These are phyloP conservation scores for Flaveria floridana DNA, from an alignment of 140 eudicot species.

Conservation along the genomic window DNA sequence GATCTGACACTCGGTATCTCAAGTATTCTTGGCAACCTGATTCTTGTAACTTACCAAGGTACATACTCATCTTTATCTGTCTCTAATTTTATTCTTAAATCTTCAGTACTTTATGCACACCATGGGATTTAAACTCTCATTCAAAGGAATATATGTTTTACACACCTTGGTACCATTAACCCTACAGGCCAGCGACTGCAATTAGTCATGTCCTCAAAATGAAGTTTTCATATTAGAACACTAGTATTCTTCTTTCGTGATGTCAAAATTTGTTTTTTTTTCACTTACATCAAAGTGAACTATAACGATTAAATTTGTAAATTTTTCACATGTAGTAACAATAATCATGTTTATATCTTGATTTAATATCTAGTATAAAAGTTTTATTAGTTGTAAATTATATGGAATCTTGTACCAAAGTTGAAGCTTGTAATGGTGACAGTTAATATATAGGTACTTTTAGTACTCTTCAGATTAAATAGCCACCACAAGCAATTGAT, in stretches of 20 bases:
- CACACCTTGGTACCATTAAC: too few species aligned
- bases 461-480: constrained; percentile 18
- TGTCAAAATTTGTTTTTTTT: not conserved
- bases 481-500: not conserved
- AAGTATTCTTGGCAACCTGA: constrained; percentile 78
- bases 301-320: not conserved
- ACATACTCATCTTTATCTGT: constrained; percentile 16
- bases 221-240: constrained; percentile 11
- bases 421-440: constrained; percentile 16
- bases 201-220: not conserved
- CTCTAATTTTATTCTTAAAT: not conserved
- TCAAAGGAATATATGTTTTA: too few species aligned
- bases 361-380: not conserved
- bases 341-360: constrained; percentile 2
- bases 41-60: constrained; percentile 84
- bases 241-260: not conserved
- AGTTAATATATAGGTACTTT: constrained; percentile 18
- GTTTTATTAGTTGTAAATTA: not conserved
- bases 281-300: not conserved
- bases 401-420: constrained; percentile 22
- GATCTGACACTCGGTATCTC: constrained; percentile 72
- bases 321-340: not conserved
- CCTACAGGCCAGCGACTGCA: too few species aligned
- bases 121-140: too few species aligned
- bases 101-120: too few species aligned